phyloP scores from a whole-genome alignment of 83 land plant species.

The Thuja plicata region DNA sequence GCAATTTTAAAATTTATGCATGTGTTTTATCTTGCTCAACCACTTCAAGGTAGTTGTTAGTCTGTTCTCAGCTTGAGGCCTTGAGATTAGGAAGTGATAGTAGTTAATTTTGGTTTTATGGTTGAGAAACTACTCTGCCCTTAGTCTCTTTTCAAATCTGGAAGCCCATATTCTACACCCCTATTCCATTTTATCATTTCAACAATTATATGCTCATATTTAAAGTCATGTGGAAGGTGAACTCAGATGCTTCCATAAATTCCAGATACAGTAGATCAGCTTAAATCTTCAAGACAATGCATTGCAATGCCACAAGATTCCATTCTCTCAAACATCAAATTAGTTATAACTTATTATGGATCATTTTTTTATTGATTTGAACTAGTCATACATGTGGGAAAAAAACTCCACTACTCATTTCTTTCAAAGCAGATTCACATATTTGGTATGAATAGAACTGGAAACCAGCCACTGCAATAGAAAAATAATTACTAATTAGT shows the following conservation, averaged over 20 bases:
- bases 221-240: neutral
- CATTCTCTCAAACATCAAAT: neutral
- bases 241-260: neutral
- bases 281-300: neutral
- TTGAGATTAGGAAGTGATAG: neutral
- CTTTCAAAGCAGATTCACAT: neutral
- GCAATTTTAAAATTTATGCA: neutral
- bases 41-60: neutral
- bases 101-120: neutral
- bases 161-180: neutral
- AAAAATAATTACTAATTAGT: neutral
- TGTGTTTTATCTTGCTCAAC: neutral
- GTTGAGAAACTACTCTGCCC: neutral
- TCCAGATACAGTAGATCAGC: neutral
- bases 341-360: neutral
- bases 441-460: neutral
- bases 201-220: neutral
- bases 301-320: neutral
- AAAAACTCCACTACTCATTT: neutral
- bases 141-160: neutral
- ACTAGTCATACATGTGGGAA: neutral
- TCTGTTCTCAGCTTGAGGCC: neutral
- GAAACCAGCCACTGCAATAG: neutral
- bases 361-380: neutral
- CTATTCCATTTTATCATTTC: neutral